Evolutionary conservation across 495 filamentous ascomycete species (phyloP).

Genomic region (Friedmanniomyces simplex): DNA sequence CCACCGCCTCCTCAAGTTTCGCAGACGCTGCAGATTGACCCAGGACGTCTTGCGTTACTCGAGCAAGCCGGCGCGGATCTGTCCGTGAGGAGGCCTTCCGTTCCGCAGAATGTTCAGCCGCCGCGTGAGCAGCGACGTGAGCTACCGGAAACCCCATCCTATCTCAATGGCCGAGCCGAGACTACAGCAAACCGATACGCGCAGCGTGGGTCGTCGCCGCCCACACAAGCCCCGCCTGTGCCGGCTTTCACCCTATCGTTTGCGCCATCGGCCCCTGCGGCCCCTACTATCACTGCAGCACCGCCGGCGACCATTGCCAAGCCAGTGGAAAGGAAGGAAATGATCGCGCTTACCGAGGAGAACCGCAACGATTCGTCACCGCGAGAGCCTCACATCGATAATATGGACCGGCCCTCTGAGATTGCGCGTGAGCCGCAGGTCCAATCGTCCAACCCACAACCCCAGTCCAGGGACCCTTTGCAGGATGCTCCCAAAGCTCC

Average conservation of each 20-base stretch:
- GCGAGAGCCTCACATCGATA: not conserved
- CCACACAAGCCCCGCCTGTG: constrained; percentile 69
- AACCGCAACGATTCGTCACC: not conserved
- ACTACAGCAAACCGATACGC: constrained; percentile 16
- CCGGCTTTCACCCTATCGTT: constrained; percentile 51
- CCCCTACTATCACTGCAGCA: constrained; percentile 1
- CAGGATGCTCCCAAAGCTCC: constrained; percentile 30
- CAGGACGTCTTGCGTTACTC: constrained; percentile 16
- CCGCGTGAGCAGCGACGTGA: constrained; percentile 9
- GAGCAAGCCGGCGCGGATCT: constrained; percentile 13
- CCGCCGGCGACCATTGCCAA: not conserved
- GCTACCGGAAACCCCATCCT: constrained; percentile 10
- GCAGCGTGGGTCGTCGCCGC: constrained; percentile 36
- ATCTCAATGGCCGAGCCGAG: constrained; percentile 18
- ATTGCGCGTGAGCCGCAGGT: not conserved
- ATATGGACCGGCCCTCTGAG: not conserved
- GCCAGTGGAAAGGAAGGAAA: not conserved
- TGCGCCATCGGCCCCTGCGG: constrained; percentile 12
- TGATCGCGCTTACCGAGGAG: not conserved
- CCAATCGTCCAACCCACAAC: constrained; percentile 11
- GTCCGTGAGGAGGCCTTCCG: constrained; percentile 5
- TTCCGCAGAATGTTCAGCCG: not conserved
- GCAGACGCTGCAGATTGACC: constrained; percentile 12
- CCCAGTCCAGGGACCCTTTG: constrained; percentile 12
- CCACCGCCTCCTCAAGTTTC: not conserved